These are phyloP conservation scores for Yarrowia sp. DNA, from an alignment of 805 yeast species.

Conservation along the genomic window DNA sequence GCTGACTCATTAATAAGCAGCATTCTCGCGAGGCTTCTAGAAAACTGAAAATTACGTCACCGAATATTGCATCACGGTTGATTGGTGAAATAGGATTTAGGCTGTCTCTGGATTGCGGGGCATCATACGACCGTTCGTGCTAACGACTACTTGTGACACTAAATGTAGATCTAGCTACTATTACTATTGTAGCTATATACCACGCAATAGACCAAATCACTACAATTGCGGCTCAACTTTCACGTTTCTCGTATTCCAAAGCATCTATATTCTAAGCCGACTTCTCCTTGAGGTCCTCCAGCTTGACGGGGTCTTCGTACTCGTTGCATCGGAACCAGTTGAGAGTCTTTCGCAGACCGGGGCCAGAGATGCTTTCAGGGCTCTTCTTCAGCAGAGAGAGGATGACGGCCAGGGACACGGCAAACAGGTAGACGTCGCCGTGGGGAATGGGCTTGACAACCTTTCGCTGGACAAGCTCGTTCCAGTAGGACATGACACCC, in stretches of 20 bases:
- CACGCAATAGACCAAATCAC: too few species aligned
- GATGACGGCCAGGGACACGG: slow-evolving; percentile 37
- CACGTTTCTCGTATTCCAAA: too few species aligned
- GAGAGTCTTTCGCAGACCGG: slow-evolving; percentile 36
- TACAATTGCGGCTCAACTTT: too few species aligned
- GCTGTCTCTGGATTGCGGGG: too few species aligned
- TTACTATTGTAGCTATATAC: too few species aligned
- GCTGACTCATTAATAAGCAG: background rate
- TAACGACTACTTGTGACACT: too few species aligned
- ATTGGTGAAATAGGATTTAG: background rate
- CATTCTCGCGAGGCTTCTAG: background rate
- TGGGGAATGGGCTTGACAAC: slow-evolving; percentile 35
- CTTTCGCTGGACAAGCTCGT: slow-evolving; percentile 34
- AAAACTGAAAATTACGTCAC: background rate
- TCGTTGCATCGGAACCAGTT: slow-evolving; percentile 38
- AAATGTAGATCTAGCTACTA: too few species aligned
- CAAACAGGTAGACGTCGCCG: slow-evolving; percentile 40
- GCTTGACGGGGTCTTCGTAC: slow-evolving; percentile 33
- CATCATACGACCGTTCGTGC: too few species aligned
- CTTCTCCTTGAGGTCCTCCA: slow-evolving; percentile 15
- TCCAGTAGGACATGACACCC: slow-evolving; percentile 42
- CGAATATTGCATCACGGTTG: background rate
- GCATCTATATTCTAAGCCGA: background rate
- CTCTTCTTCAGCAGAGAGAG: slow-evolving; percentile 37
- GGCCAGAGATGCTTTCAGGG: slow-evolving; percentile 36